These are phyloP conservation scores for Capsicum rhomboideum DNA, from an alignment of 257 asterid genomes.

Conservation along the genomic window DNA sequence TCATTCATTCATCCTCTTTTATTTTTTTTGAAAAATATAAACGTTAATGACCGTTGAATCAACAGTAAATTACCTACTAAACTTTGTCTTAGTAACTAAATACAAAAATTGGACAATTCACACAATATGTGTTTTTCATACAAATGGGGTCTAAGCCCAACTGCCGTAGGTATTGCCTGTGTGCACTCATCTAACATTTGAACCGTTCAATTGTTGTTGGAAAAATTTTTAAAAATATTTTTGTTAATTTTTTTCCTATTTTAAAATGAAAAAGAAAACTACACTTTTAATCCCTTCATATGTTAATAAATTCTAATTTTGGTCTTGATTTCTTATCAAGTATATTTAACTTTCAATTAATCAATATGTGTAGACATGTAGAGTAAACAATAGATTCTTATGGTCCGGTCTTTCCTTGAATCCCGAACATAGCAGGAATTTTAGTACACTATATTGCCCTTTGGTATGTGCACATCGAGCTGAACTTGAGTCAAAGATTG, in stretches of 20 bases:
- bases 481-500: no score
- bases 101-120: neutral
- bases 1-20: neutral
- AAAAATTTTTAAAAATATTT: neutral
- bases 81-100: neutral
- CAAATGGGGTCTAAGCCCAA: neutral
- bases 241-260: neutral
- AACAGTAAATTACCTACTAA: neutral
- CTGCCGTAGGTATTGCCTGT: neutral
- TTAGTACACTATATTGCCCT: no score
- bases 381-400: no score
- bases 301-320: neutral
- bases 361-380: no score
- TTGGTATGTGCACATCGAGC: no score
- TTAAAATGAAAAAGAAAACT: neutral
- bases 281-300: neutral
- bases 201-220: neutral
- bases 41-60: conserved; percentile 11
- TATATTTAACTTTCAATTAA: neutral
- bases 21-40: neutral
- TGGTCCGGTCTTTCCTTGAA: no score
- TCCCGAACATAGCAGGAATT: no score
- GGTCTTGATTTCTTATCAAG: neutral
- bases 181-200: neutral
- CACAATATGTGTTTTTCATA: neutral